Base-by-base conservation (phyloP, 2,329 filamentous ascomycete species). In the Ophidiomyces ophidiicola region DNA sequence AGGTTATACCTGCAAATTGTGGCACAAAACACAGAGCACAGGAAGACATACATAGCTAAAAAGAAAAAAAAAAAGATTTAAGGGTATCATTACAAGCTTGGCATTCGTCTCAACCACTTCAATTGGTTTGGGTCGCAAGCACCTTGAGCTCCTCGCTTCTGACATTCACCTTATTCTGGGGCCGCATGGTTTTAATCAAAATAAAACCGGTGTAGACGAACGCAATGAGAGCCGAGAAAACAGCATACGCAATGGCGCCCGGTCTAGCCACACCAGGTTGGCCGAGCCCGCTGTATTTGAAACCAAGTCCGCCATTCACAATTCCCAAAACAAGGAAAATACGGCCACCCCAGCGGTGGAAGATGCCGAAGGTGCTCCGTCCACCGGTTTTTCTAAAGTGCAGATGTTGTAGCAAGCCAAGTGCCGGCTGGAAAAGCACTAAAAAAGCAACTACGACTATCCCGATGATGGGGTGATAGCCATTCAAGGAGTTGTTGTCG, bases 301-400 rank as follows among this genome's bases (percentile, higher is more conserved):
- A 62, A 0, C 72, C 72, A 1, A 75, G 53, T 0, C 71, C 72
- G n/a, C 69, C 72, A 48, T 74, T 75, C 51, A 75, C 60, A 41
- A 74, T 68, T 2, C 68, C 72, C 1, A 74, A 54, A 0, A 64
- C 57, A 8, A 76, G 64, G 15, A 67, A 58, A 19, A 59, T 47
- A 3, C 72, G 62, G 12, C 72, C 72, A 18, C 72, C 49, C 72
- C 72, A 76, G 33, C 73, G 59, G 47, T 76, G 72, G 2, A 54
- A n/a, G 44, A 69, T 10, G 1, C 46, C 46, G 28, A 64, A 67
- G 5, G 62, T 45, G 1, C 64, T 67, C 23, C 67, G 66, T 10
- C 52, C 52, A 5, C 60, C 58, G 10, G 62, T 60, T 45, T 63
- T 67, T 37, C 66, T 65, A 58, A 66, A 75, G 28, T 67, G 48